Percentiles rank a stretch among this genome's conserved stretches.
Evolutionary conservation across 2,329 filamentous ascomycete species (phyloP).

Genomic region (Curvularia spicifera): DNA sequence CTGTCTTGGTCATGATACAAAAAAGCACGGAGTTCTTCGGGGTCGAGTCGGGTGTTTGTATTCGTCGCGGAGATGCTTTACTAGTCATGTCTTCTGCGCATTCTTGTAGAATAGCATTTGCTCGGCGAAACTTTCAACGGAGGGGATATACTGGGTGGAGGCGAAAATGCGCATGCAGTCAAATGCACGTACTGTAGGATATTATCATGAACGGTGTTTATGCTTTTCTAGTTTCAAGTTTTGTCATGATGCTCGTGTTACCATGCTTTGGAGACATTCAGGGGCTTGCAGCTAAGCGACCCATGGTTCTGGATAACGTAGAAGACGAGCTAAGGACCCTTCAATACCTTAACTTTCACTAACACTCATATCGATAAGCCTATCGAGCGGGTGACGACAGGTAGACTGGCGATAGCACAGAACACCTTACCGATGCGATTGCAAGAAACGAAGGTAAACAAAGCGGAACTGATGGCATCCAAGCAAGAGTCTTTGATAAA

Average conservation of each 20-base stretch:
- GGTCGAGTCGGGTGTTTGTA: constrained; percentile 21
- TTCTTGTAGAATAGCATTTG: constrained; percentile 35
- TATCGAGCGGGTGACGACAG: background rate
- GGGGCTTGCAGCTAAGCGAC: background rate
- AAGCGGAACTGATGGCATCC: background rate
- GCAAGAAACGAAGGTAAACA: background rate
- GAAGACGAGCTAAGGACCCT: background rate
- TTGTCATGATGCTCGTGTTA: background rate
- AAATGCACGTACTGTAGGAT: constrained; percentile 31
- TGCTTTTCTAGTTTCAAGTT: background rate
- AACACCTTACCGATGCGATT: background rate
- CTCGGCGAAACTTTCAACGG: constrained; percentile 23
- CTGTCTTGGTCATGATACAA: constrained; percentile 19
- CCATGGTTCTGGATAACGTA: background rate
- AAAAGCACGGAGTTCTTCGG: constrained; percentile 27
- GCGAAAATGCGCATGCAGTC: constrained; percentile 13
- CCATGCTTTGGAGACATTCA: background rate
- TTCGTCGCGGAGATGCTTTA: constrained; percentile 18
- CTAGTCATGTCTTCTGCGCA: constrained; percentile 23
- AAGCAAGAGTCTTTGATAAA: background rate
- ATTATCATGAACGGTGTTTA: constrained; percentile 27
- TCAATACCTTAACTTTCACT: background rate
- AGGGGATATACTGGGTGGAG: constrained; percentile 13
- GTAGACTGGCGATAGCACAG: background rate
- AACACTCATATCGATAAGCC: background rate